A percentile compares a stretch with the other conserved stretches of the same genome.
Conservation (phyloP, 1,284 basidiomycete genomes). For the Dichomitus squalens region DNA sequence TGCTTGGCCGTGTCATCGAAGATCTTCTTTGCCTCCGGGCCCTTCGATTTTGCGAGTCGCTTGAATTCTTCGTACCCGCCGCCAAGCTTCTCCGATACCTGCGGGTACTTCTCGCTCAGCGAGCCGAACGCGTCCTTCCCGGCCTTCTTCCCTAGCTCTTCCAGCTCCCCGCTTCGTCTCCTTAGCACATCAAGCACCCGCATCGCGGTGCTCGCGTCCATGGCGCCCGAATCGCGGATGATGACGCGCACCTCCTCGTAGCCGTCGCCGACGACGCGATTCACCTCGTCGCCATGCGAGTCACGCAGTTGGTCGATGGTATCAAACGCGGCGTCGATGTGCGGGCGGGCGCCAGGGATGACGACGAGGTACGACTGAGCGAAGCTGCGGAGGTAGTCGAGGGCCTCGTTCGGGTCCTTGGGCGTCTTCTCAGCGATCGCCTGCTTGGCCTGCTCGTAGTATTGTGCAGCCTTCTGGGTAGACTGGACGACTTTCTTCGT, state of each 20-base stretch:
- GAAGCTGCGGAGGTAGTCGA: conserved; percentile 41
- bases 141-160: conserved; percentile 36
- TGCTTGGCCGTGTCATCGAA: conserved; percentile 32
- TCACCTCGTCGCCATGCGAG: conserved; percentile 45
- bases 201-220: conserved; percentile 33
- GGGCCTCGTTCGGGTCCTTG: conserved; percentile 40
- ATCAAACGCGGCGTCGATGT: conserved; percentile 47
- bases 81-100: conserved; percentile 37
- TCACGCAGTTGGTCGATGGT: conserved; percentile 43
- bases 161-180: conserved; percentile 29
- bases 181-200: conserved; percentile 36
- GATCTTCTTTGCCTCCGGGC: conserved; percentile 40
- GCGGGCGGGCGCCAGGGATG: conserved; percentile 44
- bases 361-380: conserved; percentile 44
- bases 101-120: conserved; percentile 36
- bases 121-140: conserved; percentile 32
- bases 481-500: conserved; percentile 21
- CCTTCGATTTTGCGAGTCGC: conserved; percentile 35
- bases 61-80: conserved; percentile 36
- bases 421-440: conserved; percentile 37
- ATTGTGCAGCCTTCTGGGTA: conserved; percentile 35
- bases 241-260: conserved; percentile 42
- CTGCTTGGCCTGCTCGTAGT: conserved; percentile 39
- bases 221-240: conserved; percentile 31
- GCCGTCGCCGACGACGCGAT: conserved; percentile 40